phyloP scores from a whole-genome alignment of 371 early-diverging fungal genomes.

The Quaeritorhiza haematococci region DNA sequence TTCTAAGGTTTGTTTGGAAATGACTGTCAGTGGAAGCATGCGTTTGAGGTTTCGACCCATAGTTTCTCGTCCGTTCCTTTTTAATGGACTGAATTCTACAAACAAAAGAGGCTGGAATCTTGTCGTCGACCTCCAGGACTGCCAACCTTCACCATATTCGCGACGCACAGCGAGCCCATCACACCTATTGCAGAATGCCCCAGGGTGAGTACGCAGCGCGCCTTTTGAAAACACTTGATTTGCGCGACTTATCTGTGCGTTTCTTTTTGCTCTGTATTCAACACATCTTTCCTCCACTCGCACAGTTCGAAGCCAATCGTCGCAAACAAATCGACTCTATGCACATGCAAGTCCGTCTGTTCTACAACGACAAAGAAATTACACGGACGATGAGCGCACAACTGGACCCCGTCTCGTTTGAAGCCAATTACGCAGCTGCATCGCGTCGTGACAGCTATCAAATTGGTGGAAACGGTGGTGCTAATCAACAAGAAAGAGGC shows the following conservation, averaged over 20 bases:
- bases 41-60: too few relatives aligned
- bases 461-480: neutral
- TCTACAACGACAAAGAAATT: slow-evolving; percentile 37
- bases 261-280: neutral
- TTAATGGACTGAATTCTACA: too few relatives aligned
- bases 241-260: too few relatives aligned
- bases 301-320: slow-evolving; percentile 30
- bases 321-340: slow-evolving; percentile 26
- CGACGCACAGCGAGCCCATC: slow-evolving; percentile 13
- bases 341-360: slow-evolving; percentile 18
- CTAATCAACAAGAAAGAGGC: neutral
- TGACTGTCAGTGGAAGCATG: too few relatives aligned
- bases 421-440: neutral
- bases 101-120: too few relatives aligned
- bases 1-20: too few relatives aligned
- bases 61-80: too few relatives aligned
- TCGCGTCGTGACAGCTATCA: too few relatives aligned
- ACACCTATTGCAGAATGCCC: slow-evolving; percentile 29
- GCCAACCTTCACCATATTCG: slow-evolving; percentile 25
- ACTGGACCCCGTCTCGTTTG: slow-evolving; percentile 23
- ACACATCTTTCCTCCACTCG: neutral
- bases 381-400: slow-evolving; percentile 29
- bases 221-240: too few relatives aligned
- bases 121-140: slow-evolving; percentile 25
- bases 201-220: slow-evolving; percentile 22